Evolutionary conservation across 164 flowering plant species (phyloP), one percentile per base, ranked within the genome.

Genomic region (Malania oleifera): DNA sequence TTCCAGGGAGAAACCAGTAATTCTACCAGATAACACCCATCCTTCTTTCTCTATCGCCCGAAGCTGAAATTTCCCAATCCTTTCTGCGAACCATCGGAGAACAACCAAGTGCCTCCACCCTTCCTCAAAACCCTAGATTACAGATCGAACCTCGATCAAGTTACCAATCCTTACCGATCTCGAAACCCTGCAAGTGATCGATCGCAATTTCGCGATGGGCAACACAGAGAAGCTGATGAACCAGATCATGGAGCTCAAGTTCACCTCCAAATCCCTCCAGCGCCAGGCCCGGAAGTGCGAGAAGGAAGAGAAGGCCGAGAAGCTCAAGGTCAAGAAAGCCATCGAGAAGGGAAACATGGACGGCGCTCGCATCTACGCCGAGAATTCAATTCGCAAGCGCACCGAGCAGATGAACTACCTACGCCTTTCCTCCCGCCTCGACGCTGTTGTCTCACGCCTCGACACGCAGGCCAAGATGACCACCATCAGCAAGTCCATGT

Each of bases 301-400:
- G 71, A 84, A 84, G 63, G 89, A 81, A n/a, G 89, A 84, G 67
- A 84, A 84, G 29, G 15, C 80, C 14, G 89, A 84, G 73, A 84
- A 84, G 56, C 67, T 84, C 56, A 84, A 84, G 69, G 81, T 84
- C 44, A 81, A 84, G 68, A 84, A 84, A 54, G 86, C 89, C 37
- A 84, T 84, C 74, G 89, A 81, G 76, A 84, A 84, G 47, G 86
- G 89, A 0, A 84, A 84, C 77, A 73, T 81, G 79, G 89, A 84
- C 63, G 89, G 89, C 12, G 86, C 83, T 1, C 65, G 89, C 12
- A 84, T 84, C 80, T 84, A 84, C 72, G 86, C 89, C 43, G 86
- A 84, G 73, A 84, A 84, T 71, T 71, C 86, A 52, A 84, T 84
- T 74, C 82, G 86, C 13, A 84, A 84, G 74, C 77, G 86, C 31